Conservation (phyloP, 2,329 filamentous ascomycete genomes). For the Malbranchea cinnamomea region DNA sequence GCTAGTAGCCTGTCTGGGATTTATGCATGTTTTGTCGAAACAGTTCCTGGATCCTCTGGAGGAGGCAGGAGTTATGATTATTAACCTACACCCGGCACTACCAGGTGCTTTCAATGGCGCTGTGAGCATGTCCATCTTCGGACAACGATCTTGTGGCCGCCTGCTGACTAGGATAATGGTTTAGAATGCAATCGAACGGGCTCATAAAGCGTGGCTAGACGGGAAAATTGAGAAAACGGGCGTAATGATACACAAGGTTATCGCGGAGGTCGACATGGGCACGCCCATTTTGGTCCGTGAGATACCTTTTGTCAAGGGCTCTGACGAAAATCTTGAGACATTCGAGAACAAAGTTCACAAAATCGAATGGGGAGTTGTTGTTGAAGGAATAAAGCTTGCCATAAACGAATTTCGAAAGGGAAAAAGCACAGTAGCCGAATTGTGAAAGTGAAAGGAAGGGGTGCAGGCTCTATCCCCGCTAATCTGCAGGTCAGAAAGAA, state of each 20-base stretch:
- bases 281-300: constrained; percentile 55
- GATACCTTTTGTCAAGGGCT: constrained; percentile 45
- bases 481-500: too few relatives aligned
- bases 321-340: constrained; percentile 48
- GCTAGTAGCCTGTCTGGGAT: constrained; percentile 67
- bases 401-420: constrained; percentile 18
- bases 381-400: constrained; percentile 45
- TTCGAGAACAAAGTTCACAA: constrained; percentile 60
- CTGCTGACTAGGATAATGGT: too few relatives aligned
- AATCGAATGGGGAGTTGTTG: constrained; percentile 64
- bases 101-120: constrained; percentile 64
- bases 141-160: constrained; percentile 9
- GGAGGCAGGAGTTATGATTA: constrained; percentile 48
- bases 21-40: constrained; percentile 68
- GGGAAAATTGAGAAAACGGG: constrained; percentile 56
- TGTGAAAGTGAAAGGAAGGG: too few relatives aligned
- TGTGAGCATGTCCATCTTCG: constrained; percentile 17
- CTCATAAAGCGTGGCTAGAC: constrained; percentile 56
- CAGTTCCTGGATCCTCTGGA: constrained; percentile 56
- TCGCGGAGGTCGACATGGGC: constrained; percentile 65
- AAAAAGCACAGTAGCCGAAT: too few relatives aligned
- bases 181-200: constrained; percentile 64
- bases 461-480: too few relatives aligned
- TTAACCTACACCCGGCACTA: constrained; percentile 69
- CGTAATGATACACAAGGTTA: constrained; percentile 81